A percentile compares a stretch with the other conserved stretches of the same genome.
Evolutionary conservation across 129 eudicot species (phyloP).

Genomic region (Silybum marianum): DNA sequence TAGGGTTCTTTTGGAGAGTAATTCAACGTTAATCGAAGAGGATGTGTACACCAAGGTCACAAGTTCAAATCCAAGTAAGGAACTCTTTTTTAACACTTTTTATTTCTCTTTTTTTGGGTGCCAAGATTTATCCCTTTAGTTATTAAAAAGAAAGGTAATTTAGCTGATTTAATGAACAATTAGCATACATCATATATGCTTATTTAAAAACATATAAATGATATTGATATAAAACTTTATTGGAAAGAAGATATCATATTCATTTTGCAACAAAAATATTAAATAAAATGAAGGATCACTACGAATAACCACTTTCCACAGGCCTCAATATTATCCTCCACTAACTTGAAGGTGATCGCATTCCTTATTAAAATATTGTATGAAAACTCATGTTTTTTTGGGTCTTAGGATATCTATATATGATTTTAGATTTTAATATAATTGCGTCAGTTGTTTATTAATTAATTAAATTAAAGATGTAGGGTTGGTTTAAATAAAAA

Average conservation of each 20-base stretch:
- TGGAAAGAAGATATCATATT: slow-evolving; percentile 2
- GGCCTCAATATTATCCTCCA: slow-evolving; percentile 9
- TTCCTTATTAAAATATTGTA: neutral
- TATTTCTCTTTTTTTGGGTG: neutral
- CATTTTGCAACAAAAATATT: neutral
- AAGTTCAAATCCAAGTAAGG: neutral
- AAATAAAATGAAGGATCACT: slow-evolving; percentile 16
- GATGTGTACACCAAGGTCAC: neutral
- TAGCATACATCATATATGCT: neutral
- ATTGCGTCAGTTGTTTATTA: neutral
- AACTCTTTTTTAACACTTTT: neutral
- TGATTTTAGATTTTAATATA: neutral
- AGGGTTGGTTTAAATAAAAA: too few relatives aligned
- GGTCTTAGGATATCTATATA: neutral
- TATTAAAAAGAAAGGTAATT: neutral
- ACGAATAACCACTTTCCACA: slow-evolving; percentile 15
- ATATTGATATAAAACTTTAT: neutral
- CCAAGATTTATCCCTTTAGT: neutral
- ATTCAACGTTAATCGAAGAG: neutral
- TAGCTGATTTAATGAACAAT: neutral
- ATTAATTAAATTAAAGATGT: neutral
- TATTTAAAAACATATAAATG: neutral
- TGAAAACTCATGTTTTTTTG: neutral
- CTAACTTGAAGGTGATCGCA: slow-evolving; percentile 20
- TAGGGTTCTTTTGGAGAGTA: neutral